Evolutionary conservation across 257 asterid species (phyloP).

Genomic region (Solanum habrochaites): DNA sequence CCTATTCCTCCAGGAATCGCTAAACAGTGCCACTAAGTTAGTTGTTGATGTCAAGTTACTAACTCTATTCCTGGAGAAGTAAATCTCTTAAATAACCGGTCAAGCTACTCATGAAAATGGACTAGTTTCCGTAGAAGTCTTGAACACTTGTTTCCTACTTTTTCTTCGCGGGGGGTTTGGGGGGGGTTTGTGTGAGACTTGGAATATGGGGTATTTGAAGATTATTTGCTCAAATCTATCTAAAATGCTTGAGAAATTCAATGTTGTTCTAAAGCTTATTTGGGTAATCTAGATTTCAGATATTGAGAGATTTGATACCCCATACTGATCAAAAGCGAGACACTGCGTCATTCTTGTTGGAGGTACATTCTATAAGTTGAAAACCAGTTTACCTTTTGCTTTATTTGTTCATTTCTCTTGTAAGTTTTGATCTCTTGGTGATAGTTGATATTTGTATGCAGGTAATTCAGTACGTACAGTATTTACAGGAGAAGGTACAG

Average conservation of each 20-base stretch:
- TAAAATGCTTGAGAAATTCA: not conserved
- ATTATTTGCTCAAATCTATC: not conserved
- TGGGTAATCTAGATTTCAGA: slow-evolving; percentile 48
- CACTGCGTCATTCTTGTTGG: slow-evolving; percentile 79
- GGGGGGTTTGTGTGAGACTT: too few relatives aligned
- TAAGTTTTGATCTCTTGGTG: slow-evolving; percentile 3
- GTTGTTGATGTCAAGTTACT: not conserved
- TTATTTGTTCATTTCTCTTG: not conserved
- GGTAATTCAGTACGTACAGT: slow-evolving; percentile 84
- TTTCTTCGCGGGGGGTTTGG: too few relatives aligned
- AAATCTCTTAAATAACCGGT: not conserved
- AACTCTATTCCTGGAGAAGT: not conserved
- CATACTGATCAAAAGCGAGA: slow-evolving; percentile 81
- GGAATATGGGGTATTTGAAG: not conserved
- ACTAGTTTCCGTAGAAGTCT: not conserved
- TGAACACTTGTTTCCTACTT: not conserved
- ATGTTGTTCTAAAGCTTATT: not conserved
- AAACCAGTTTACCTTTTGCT: not conserved
- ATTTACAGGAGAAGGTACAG: slow-evolving; percentile 69
- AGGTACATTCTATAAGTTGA: slow-evolving; percentile 30
- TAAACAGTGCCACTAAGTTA: not conserved
- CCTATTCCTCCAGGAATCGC: not conserved
- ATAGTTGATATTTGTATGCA: slow-evolving; percentile 19
- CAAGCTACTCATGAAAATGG: not conserved
- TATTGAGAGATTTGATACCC: slow-evolving; percentile 83